Evolutionary conservation across 1,284 basidiomycete species (phyloP), one percentile per base, ranked within the genome.

Genomic region (Phellopilus nigrolimitatus): DNA sequence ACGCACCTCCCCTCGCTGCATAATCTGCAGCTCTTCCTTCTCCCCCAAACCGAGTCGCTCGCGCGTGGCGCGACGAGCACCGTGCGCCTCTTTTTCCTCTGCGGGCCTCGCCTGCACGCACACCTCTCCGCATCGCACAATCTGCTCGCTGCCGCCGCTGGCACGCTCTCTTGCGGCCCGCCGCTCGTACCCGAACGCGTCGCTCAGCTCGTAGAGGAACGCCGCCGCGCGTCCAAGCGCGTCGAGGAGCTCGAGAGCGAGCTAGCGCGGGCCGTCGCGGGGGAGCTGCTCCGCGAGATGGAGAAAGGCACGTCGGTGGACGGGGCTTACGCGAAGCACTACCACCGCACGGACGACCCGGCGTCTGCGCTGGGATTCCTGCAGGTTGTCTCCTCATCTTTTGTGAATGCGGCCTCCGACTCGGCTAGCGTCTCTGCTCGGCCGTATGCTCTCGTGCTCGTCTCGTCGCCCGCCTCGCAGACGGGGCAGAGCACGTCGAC

Each of bases 1-100:
- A 94, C 91, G 4, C 91, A 94, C 66, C 74, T 82, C 40, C 86
- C 87, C 3, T 78, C 76, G 51, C 70, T 90, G 51, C 75, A 83
- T 56, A 82, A 84, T 57, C 74, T 89, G 12, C 84, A 87, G 60
- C 70, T 87, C 30, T 89, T 88, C 64, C 65, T 87, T 38, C 68
- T 88, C 50, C 82, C 82, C 8, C 76, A 84, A 56, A 82, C 78
- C 19, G 82, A 83, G 54, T 66, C 77, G 0, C 69, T 82, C 22
- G 71, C 79, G 33, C 79, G 83, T 4, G 76, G 79, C 6, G 71
- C 69, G 3, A 75, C 77, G 3, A 76, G 80, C 0, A 78, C 84
- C 30, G 83, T 81, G 22, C 80, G 89, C 12, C 74, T 94, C 3
- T 88, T 81, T 68, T 93, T 95, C 71, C 72, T 87, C 47, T 71